Percentiles rank a stretch among this genome's conserved stretches.
These are phyloP conservation scores for Penicillium macrosclerotiorum DNA, from an alignment of 495 filamentous ascomycete species.

Conservation along the genomic window DNA sequence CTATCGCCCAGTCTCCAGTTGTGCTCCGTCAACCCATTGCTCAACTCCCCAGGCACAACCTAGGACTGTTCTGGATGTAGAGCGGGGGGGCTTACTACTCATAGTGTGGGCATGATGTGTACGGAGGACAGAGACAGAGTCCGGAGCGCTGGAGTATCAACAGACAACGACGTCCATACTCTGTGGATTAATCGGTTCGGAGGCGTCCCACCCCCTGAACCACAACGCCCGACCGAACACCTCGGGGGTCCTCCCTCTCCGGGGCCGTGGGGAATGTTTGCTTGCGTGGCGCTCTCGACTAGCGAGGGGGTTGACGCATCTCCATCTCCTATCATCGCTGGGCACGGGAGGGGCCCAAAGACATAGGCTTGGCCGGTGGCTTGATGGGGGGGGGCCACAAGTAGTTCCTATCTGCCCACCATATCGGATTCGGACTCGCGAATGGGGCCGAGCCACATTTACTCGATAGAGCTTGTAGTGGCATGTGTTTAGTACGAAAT, in stretches of 20 bases:
- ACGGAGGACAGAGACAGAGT: no score
- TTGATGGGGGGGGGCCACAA: no score
- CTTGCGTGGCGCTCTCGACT: slow-evolving; percentile 12
- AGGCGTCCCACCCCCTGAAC: not conserved
- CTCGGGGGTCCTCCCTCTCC: slow-evolving; percentile 6
- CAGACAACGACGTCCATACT: not conserved
- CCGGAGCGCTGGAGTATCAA: not conserved
- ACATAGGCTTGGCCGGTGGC: no score
- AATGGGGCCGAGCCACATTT: no score
- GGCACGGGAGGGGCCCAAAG: not conserved
- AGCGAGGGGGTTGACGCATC: slow-evolving; percentile 9
- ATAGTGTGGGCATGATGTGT: no score
- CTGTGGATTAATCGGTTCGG: not conserved
- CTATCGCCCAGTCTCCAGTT: no score
- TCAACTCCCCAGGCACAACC: no score
- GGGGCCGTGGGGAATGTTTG: not conserved
- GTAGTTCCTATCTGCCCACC: not conserved
- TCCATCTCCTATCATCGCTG: not conserved
- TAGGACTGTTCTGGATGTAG: no score
- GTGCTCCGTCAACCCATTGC: no score
- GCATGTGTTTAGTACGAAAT: slow-evolving; percentile 1
- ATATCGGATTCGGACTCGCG: not conserved
- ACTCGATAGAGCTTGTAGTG: no score
- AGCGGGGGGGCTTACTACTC: no score
- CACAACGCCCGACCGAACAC: slow-evolving; percentile 1